Percentiles rank a stretch among this genome's conserved stretches.
phyloP scores from a whole-genome alignment of 495 filamentous ascomycete genomes.

The Aspergillus baeticus region DNA sequence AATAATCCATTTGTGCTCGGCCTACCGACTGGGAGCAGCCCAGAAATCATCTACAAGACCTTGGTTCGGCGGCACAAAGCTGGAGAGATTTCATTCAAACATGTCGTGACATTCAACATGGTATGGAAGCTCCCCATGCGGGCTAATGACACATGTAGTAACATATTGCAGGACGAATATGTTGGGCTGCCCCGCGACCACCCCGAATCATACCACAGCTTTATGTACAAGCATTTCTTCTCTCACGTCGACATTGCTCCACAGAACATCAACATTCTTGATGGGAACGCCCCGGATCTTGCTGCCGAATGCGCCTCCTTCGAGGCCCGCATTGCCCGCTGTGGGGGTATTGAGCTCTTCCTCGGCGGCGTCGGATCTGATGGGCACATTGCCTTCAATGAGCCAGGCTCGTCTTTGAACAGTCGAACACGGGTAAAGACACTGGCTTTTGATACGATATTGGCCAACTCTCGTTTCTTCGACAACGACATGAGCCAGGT shows the following conservation, averaged over 20 bases:
- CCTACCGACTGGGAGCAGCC: constrained; percentile 79
- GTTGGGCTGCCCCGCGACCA: constrained; percentile 79
- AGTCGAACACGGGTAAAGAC: constrained; percentile 84
- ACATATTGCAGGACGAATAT: constrained; percentile 72
- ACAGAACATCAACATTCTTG: constrained; percentile 79
- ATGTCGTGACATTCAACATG: constrained; percentile 94
- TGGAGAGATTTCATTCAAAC: constrained; percentile 77
- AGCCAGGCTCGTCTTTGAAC: constrained; percentile 77
- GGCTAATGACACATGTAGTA: constrained; percentile 1
- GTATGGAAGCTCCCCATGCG: constrained; percentile 42
- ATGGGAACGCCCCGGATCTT: constrained; percentile 74
- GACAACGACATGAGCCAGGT: constrained; percentile 68
- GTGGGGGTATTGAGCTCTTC: constrained; percentile 82
- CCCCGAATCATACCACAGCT: constrained; percentile 81
- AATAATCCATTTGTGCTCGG: constrained; percentile 77
- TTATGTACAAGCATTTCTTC: constrained; percentile 92
- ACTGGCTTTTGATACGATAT: constrained; percentile 80
- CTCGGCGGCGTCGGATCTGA: constrained; percentile 83
- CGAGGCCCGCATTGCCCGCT: constrained; percentile 72
- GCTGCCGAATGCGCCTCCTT: constrained; percentile 76
- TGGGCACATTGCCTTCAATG: constrained; percentile 88
- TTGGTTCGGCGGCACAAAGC: constrained; percentile 73
- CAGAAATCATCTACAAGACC: constrained; percentile 73
- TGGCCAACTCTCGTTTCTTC: constrained; percentile 85
- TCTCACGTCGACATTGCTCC: constrained; percentile 81